Conservation (phyloP, 805 yeast species). For the Candida vaughaniae region DNA sequence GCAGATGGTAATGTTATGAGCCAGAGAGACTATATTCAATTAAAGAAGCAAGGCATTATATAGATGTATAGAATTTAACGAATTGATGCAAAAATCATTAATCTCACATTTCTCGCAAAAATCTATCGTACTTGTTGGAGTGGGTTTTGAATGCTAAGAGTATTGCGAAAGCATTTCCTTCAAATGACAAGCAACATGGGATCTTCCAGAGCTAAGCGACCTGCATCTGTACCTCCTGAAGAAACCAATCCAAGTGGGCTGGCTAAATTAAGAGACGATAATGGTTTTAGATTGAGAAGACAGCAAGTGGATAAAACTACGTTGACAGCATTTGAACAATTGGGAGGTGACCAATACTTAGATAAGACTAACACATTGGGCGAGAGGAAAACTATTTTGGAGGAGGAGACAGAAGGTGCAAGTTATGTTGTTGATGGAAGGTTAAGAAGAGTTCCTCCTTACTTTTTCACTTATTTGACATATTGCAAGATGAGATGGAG, state of each 20-base stretch:
- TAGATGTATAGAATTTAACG: conserved; percentile 25
- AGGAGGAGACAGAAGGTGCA: conserved; percentile 60
- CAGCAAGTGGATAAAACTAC: conserved; percentile 44
- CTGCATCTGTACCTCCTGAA: conserved; percentile 15
- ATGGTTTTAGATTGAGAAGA: conserved; percentile 48
- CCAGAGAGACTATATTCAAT: conserved; percentile 75
- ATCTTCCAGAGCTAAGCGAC: conserved; percentile 14
- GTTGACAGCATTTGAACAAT: conserved; percentile 40
- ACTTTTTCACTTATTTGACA: conserved; percentile 85
- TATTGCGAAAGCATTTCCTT: too few relatives aligned
- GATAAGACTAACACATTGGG: conserved; percentile 20
- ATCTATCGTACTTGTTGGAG: background rate
- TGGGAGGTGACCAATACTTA: conserved; percentile 31
- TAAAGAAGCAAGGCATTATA: conserved; percentile 83
- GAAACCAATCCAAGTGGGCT: conserved; percentile 1
- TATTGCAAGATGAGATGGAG: conserved; percentile 93
- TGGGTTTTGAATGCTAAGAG: too few relatives aligned
- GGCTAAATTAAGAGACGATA: conserved; percentile 33
- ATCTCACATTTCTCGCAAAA: background rate
- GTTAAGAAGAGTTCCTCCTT: conserved; percentile 76
- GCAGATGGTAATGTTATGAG: conserved; percentile 91
- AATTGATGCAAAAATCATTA: conserved; percentile 7
- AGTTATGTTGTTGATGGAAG: conserved; percentile 56
- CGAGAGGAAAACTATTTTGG: conserved; percentile 39
- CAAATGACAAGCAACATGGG: conserved; percentile 3